These are phyloP conservation scores for Dichomitus squalens DNA, from an alignment of 1,284 basidiomycete genomes.

Conservation along the genomic window DNA sequence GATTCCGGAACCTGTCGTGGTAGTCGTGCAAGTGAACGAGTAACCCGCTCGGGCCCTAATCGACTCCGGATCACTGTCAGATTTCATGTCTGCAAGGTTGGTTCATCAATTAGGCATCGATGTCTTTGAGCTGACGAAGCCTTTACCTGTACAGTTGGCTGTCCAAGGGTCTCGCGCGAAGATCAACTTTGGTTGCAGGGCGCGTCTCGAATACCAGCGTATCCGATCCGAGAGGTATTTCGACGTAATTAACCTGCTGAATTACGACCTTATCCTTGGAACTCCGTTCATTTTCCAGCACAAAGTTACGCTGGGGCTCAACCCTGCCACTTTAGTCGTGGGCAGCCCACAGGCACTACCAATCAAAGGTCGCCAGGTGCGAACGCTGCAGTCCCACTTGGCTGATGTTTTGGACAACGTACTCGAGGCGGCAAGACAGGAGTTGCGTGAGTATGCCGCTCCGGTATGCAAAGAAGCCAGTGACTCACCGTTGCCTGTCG, in stretches of 20 bases:
- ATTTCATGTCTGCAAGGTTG: slow-evolving; percentile 42
- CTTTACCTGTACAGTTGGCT: slow-evolving; percentile 34
- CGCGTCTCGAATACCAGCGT: slow-evolving; percentile 30
- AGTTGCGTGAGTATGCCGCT: no score
- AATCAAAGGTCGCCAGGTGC: slow-evolving; percentile 26
- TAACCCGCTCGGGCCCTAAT: slow-evolving; percentile 34
- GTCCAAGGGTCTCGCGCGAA: slow-evolving; percentile 36
- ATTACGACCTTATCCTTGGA: slow-evolving; percentile 33
- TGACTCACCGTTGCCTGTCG: no score
- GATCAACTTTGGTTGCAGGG: slow-evolving; percentile 29
- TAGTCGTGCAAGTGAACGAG: slow-evolving; percentile 39
- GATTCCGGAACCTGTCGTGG: slow-evolving; percentile 6
- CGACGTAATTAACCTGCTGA: slow-evolving; percentile 33
- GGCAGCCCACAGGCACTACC: slow-evolving; percentile 15
- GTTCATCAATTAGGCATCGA: slow-evolving; percentile 36
- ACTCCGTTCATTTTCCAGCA: slow-evolving; percentile 34
- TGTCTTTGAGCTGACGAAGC: slow-evolving; percentile 26
- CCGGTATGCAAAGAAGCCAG: no score
- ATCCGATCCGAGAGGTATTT: slow-evolving; percentile 32
- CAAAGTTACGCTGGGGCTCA: slow-evolving; percentile 24
- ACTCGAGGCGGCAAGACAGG: no score
- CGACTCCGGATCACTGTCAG: slow-evolving; percentile 39
- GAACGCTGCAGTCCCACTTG: no score
- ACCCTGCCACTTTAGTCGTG: slow-evolving; percentile 23
- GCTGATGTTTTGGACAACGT: no score